Conservation (phyloP, 139 green algal genomes). For the Chlamydomonas schloesseri region DNA sequence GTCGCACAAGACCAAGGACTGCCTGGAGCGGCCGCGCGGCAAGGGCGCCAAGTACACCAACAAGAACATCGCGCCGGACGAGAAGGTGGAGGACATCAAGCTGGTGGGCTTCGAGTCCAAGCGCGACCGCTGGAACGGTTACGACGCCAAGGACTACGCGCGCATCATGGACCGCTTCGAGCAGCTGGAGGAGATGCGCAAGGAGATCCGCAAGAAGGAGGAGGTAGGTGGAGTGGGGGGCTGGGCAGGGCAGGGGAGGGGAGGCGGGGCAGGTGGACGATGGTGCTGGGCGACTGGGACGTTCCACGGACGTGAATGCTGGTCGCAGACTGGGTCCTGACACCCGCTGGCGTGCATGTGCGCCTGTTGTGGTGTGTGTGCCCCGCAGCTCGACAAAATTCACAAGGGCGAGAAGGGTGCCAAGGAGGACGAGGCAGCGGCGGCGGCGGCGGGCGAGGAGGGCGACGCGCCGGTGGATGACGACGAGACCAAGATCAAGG, state of each 20-base stretch:
- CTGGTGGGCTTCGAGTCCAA: slow-evolving; percentile 91
- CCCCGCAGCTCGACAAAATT: slow-evolving; percentile 8
- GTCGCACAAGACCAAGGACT: slow-evolving; percentile 96
- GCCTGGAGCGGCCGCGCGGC: slow-evolving; percentile 92
- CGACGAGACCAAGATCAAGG: slow-evolving; percentile 94
- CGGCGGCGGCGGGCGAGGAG: slow-evolving; percentile 6
- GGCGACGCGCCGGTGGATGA: slow-evolving; percentile 51
- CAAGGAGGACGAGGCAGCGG: slow-evolving; percentile 66
- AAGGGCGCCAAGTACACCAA: slow-evolving; percentile 90
- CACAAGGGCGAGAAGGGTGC: slow-evolving; percentile 44
- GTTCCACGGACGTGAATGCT: no score
- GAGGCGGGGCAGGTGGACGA: no score
- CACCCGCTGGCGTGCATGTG: no score
- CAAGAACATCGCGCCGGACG: slow-evolving; percentile 95
- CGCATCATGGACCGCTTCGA: slow-evolving; percentile 84
- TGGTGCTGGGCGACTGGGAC: no score
- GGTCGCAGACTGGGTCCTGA: no score
- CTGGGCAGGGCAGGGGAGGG: not conserved
- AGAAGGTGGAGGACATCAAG: slow-evolving; percentile 92
- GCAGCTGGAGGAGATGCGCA: slow-evolving; percentile 75
- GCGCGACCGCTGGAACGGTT: slow-evolving; percentile 95
- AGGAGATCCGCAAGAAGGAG: slow-evolving; percentile 82
- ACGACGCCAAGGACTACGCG: slow-evolving; percentile 84
- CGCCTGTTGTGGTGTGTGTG: no score
- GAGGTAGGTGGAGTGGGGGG: slow-evolving; percentile 28